A percentile compares a stretch with the other conserved stretches of the same genome.
phyloP scores from a whole-genome alignment of 495 filamentous ascomycete genomes.

The Neurospora terricola region DNA sequence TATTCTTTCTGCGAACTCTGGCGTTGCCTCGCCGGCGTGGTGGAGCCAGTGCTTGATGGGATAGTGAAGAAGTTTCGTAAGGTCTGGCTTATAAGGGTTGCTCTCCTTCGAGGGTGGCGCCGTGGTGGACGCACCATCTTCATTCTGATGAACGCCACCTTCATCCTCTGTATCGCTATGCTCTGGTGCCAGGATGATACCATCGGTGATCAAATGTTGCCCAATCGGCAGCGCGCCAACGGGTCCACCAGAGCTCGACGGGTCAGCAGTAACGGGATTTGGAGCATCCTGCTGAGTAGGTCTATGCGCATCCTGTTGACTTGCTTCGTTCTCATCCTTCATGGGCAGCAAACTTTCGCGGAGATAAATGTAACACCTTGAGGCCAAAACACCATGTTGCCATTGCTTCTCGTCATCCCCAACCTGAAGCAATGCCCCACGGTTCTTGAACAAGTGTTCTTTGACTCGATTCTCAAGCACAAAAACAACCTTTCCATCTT shows the following conservation, averaged over 20 bases:
- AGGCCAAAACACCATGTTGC: slow-evolving; percentile 30
- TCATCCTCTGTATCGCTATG: no score
- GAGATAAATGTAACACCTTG: slow-evolving; percentile 23
- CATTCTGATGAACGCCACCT: no score
- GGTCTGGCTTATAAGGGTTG: not conserved
- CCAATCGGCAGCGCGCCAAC: no score
- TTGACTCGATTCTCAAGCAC: not conserved
- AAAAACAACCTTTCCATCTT: not conserved
- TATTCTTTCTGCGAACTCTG: slow-evolving; percentile 24
- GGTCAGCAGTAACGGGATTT: no score
- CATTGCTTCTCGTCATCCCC: slow-evolving; percentile 24
- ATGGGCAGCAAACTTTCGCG: slow-evolving; percentile 3
- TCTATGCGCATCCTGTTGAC: no score
- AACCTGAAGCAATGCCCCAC: slow-evolving; percentile 20
- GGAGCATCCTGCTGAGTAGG: no score
- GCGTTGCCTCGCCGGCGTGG: slow-evolving; percentile 25
- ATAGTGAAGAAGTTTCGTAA: slow-evolving; percentile 9
- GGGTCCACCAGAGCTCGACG: no score
- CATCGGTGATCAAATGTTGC: no score
- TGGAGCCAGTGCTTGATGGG: slow-evolving; percentile 28
- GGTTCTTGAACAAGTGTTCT: slow-evolving; percentile 2
- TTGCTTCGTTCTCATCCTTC: no score
- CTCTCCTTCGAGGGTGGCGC: not conserved
- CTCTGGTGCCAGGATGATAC: no score
- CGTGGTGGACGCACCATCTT: not conserved